Conservation (phyloP, 768 basidiomycete species). For the Clitopilus hobsonii region DNA sequence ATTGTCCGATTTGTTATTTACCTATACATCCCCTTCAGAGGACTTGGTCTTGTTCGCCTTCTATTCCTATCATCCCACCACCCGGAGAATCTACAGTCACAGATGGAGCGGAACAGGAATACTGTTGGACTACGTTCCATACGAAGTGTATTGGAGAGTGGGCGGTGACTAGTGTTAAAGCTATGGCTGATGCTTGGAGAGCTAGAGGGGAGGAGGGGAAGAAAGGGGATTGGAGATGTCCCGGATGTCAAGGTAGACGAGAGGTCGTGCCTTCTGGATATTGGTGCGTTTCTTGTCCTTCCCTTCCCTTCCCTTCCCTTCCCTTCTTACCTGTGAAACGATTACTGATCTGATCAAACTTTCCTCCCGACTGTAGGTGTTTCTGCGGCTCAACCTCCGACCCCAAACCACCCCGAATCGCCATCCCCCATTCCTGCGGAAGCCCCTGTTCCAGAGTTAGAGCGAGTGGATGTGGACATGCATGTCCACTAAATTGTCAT, state of each 20-base stretch:
- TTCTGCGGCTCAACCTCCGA: conserved; percentile 78
- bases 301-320: too few species aligned
- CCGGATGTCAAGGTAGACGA: conserved; percentile 86
- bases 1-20: conserved; percentile 83
- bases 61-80: conserved; percentile 34
- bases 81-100: conserved; percentile 14
- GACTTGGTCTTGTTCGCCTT: conserved; percentile 85
- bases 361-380: conserved; percentile 70
- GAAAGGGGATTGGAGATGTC: conserved; percentile 86
- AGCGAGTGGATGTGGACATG: conserved; percentile 62
- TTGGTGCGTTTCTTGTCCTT: conserved; percentile 55
- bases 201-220: conserved; percentile 58
- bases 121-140: conserved; percentile 91
- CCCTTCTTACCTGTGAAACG: too few species aligned
- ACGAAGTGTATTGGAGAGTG: conserved; percentile 85
- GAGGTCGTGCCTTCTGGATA: conserved; percentile 60
- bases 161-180: conserved; percentile 80
- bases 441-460: conserved; percentile 61
- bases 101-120: conserved; percentile 41
- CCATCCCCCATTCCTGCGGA: conserved; percentile 76
- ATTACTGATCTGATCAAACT: conserved; percentile 9
- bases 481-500: conserved; percentile 84
- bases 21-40: conserved; percentile 72
- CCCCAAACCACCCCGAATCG: conserved; percentile 63
- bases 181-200: conserved; percentile 66